phyloP scores from a whole-genome alignment of 2,329 filamentous ascomycete genomes.

The Colletotrichum tofieldiae region DNA sequence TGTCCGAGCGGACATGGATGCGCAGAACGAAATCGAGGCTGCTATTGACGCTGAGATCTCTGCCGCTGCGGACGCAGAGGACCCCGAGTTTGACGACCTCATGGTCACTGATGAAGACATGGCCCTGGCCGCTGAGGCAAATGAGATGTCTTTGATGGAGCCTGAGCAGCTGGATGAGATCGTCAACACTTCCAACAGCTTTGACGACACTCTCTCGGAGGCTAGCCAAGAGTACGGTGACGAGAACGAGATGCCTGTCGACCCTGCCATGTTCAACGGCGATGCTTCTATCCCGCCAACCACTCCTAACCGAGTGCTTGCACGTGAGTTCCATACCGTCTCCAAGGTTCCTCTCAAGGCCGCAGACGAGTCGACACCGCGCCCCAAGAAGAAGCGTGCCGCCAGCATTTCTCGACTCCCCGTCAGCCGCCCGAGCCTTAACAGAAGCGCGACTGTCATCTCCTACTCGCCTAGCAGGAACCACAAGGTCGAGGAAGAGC shows the following conservation, averaged over 20 bases:
- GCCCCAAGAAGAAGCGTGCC: conserved; percentile 65
- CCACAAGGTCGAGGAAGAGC: conserved; percentile 49
- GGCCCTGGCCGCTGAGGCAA: conserved; percentile 70
- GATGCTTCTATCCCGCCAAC: conserved; percentile 58
- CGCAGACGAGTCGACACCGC: conserved; percentile 71
- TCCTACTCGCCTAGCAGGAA: conserved; percentile 69
- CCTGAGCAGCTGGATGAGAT: conserved; percentile 57
- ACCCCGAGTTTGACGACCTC: conserved; percentile 60
- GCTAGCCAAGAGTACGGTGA: conserved; percentile 78
- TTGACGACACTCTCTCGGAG: conserved; percentile 70
- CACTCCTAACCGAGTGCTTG: conserved; percentile 70
- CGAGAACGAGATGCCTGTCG: conserved; percentile 74
- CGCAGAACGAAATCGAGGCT: conserved; percentile 51
- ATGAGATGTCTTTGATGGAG: conserved; percentile 72
- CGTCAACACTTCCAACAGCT: conserved; percentile 47
- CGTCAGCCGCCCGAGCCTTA: conserved; percentile 59
- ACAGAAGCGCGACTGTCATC: conserved; percentile 67
- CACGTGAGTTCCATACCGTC: conserved; percentile 78
- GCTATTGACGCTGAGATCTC: conserved; percentile 55
- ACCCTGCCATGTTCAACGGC: conserved; percentile 59
- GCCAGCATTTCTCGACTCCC: conserved; percentile 66
- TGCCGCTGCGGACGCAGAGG: conserved; percentile 49
- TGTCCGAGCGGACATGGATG: conserved; percentile 55
- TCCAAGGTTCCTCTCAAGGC: conserved; percentile 84
- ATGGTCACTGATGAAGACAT: conserved; percentile 70